Evolutionary conservation across 805 yeast species (phyloP), one percentile per base, ranked within the genome.

Genomic region (Nakazawaea ernobii): DNA sequence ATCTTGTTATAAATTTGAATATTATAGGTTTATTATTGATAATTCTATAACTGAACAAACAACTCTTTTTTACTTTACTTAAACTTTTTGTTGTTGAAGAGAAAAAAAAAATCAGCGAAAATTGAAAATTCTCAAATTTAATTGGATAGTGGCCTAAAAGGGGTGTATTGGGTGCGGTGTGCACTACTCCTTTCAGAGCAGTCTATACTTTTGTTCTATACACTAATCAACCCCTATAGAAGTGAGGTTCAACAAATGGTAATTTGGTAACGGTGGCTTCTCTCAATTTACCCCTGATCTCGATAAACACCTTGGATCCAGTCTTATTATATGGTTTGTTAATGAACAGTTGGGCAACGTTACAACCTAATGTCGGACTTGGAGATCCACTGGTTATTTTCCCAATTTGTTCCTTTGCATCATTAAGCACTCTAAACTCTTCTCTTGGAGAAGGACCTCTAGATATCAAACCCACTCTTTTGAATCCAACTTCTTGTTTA

Each of bases 361-460:
- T 94, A 50, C 77, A 77, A 29, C 85, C 85, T 46, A 86, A 64
- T 17, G 76, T 71, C 58, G 84, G 74, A 53, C 84, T 70, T 47
- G 82, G 69, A 65, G 81, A 57, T 69, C 88, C 71, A 73, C 98
- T 62, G 68, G 82, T 51, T 49, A 61, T 54, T 66, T 74, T 48
- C 61, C 85, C 75, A 41, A 83, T 74, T 61, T 80, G 70, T 51
- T 69, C 69, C 32, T 71, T 71, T 29, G 75, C 79, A n/a, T 61
- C 64, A 44, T 68, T 62, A 53, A 74, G 83, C 11, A 92, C 76
- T 56, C 79, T 79, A 55, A 79, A 71, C 8, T 86, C 89, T 26
- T 83, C 84, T 66, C 99, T 81, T 30, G 98, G 97, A 1, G 99
- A 89, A 9, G 98, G 97, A 1, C 98, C 97, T 53, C 74, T 75